Evolutionary conservation across 345 rosid genomes (phyloP).

Genomic region (Litchi chinensis): DNA sequence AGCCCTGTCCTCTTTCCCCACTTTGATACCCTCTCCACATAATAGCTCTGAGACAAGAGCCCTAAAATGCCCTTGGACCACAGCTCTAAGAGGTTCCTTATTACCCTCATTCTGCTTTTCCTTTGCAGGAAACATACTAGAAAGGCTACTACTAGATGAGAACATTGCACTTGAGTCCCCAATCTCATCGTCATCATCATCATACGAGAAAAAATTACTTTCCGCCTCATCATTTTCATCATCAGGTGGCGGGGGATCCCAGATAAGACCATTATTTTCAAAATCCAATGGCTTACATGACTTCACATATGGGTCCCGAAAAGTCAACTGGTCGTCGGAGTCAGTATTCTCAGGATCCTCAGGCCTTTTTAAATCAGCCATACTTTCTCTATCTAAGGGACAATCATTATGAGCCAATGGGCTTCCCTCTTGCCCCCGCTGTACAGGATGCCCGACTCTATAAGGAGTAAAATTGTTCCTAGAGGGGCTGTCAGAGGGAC

Average conservation of each 20-base stretch:
- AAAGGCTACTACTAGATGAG: conserved; percentile 79
- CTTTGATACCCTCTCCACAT: conserved; percentile 66
- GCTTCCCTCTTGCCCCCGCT: conserved; percentile 63
- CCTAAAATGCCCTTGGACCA: conserved; percentile 86
- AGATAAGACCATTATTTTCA: conserved; percentile 78
- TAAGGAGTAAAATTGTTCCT: conserved; percentile 77
- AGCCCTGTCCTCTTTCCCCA: conserved; percentile 46
- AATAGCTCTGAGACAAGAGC: conserved; percentile 95
- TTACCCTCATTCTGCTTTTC: conserved; percentile 66
- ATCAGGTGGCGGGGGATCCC: conserved; percentile 94
- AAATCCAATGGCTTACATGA: conserved; percentile 69
- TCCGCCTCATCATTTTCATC: conserved; percentile 84
- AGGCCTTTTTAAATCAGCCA: conserved; percentile 61
- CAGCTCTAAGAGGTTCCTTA: conserved; percentile 73
- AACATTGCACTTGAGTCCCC: conserved; percentile 79
- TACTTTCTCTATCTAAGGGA: conserved; percentile 56
- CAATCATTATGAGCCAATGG: conserved; percentile 45
- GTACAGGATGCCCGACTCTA: conserved; percentile 76
- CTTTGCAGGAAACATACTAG: conserved; percentile 57
- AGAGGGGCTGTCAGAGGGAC: conserved; percentile 88
- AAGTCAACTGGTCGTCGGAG: conserved; percentile 41
- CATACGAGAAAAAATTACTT: conserved; percentile 64
- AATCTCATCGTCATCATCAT: conserved; percentile 84
- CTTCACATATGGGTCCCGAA: conserved; percentile 40
- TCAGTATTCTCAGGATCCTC: conserved; percentile 54